Conservation (phyloP, 441 rosid genomes). For the Populus tomentosa region DNA sequence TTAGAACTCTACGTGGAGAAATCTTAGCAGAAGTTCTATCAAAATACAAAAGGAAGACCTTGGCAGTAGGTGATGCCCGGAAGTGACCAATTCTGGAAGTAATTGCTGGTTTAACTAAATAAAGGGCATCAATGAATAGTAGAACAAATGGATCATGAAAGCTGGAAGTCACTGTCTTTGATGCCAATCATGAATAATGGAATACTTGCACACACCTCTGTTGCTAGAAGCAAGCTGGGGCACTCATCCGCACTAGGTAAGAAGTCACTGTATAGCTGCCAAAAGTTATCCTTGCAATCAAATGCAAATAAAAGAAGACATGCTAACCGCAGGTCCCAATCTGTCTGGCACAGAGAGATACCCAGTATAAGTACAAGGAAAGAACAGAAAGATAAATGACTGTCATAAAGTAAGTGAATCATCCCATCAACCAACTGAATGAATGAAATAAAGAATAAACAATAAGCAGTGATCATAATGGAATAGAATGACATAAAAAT, state of each 20-base stretch:
- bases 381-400: background rate
- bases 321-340: conserved; percentile 95
- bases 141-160: background rate
- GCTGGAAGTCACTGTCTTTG: background rate
- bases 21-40: background rate
- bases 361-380: background rate
- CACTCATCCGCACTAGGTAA: conserved; percentile 80
- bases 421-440: background rate
- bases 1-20: background rate
- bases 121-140: background rate
- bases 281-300: conserved; percentile 70
- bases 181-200: background rate
- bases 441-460: background rate
- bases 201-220: conserved; percentile 49
- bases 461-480: background rate
- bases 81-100: background rate
- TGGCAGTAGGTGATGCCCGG: background rate
- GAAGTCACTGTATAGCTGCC: conserved; percentile 90
- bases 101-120: background rate
- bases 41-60: background rate
- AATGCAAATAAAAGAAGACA: conserved; percentile 83
- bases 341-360: conserved; percentile 52
- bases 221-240: conserved; percentile 86
- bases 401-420: background rate
- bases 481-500: background rate